Percentiles rank a stretch among this genome's conserved stretches.
Conservation (phyloP, 768 basidiomycete genomes). For the Postia placenta region DNA sequence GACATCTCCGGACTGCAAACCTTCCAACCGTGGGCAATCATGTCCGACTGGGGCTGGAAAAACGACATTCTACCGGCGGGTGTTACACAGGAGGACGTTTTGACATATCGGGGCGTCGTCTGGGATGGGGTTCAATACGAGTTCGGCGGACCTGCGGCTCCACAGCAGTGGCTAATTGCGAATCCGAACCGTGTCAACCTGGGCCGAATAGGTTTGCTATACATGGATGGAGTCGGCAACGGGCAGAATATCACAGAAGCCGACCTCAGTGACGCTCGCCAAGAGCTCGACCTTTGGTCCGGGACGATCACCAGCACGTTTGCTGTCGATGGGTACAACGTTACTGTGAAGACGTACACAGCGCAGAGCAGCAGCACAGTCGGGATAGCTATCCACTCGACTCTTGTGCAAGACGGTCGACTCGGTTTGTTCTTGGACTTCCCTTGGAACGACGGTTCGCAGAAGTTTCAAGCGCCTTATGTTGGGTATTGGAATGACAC, state of each 20-base stretch:
- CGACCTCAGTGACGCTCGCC: conserved; percentile 30
- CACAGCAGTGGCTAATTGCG: conserved; percentile 50
- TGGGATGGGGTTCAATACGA: conserved; percentile 50
- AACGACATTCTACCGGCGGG: conserved; percentile 46
- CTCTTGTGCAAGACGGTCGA: conserved; percentile 31
- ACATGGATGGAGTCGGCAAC: conserved; percentile 26
- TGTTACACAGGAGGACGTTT: conserved; percentile 35
- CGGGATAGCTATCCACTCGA: conserved; percentile 34
- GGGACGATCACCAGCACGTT: conserved; percentile 45
- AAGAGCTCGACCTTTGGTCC: conserved; percentile 51
- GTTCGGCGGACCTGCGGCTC: conserved; percentile 38
- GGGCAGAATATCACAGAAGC: conserved; percentile 30
- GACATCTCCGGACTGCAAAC: conserved; percentile 57
- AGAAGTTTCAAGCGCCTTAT: conserved; percentile 52
- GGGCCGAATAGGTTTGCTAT: conserved; percentile 43
- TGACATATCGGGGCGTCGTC: conserved; percentile 41
- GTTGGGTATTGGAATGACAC: conserved; percentile 47
- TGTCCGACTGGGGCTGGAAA: conserved; percentile 60
- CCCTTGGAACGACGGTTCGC: conserved; percentile 54
- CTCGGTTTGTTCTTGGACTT: conserved; percentile 51
- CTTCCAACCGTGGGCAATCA: conserved; percentile 46
- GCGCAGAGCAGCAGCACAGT: conserved; percentile 35
- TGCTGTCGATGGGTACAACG: conserved; percentile 25
- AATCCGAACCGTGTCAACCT: conserved; percentile 56
- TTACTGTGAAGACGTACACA: conserved; percentile 36